Evolutionary conservation across 2,329 filamentous ascomycete species (phyloP).

Genomic region (Xylaria digitata): DNA sequence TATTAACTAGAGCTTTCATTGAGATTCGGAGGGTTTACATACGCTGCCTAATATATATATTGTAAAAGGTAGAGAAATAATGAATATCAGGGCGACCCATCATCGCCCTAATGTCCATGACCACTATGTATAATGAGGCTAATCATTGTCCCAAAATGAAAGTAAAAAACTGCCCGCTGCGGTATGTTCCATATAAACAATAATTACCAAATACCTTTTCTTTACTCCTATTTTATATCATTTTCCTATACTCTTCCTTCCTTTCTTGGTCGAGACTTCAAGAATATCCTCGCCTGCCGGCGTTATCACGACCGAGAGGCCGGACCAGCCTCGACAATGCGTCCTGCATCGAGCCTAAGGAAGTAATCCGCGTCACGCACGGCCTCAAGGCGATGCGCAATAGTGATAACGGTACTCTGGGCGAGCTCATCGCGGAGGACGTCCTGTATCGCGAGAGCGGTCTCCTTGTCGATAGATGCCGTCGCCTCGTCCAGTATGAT

Average conservation of each 20-base stretch:
- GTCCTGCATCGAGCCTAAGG: constrained; percentile 63
- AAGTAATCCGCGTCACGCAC: constrained; percentile 69
- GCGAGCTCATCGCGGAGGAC: constrained; percentile 66
- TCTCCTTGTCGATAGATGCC: constrained; percentile 70
- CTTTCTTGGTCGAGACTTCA: not conserved
- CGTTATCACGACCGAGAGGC: constrained; percentile 28
- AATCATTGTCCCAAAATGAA: not conserved
- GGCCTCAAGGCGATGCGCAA: constrained; percentile 73
- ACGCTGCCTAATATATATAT: not conserved
- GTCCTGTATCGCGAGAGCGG: constrained; percentile 68
- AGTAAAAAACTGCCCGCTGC: not conserved
- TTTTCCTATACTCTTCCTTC: not conserved
- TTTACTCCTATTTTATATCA: too few species aligned
- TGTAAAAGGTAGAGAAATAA: not conserved
- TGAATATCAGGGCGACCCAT: not conserved
- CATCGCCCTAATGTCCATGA: not conserved
- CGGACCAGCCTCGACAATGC: constrained; percentile 62
- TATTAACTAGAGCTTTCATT: too few species aligned
- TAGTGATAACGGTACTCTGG: constrained; percentile 71
- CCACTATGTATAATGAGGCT: not conserved
- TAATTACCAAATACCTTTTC: not conserved
- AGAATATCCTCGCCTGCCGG: not conserved
- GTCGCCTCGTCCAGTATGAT: constrained; percentile 74
- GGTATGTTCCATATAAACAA: not conserved
- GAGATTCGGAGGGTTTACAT: not conserved